Percentiles rank a stretch among this genome's conserved stretches.
Conservation (phyloP, 208 protist genomes). For the Blechomonas ayalai region DNA sequence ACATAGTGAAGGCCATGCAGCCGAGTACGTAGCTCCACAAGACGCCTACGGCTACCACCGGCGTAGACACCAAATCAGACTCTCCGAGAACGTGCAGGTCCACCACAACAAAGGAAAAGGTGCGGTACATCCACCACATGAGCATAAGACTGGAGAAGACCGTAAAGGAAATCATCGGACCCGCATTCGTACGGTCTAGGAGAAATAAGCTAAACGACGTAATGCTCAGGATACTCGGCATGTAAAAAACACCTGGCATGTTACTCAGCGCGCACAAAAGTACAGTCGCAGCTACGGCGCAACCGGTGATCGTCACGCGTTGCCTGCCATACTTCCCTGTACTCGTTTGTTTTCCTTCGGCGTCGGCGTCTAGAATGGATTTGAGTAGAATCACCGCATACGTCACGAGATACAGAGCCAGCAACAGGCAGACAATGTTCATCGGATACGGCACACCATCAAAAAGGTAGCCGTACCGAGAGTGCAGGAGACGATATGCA, state of each 20-base stretch:
- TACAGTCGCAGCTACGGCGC: constrained; percentile 25
- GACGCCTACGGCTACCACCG: constrained; percentile 49
- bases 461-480: constrained; percentile 77
- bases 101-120: constrained; percentile 81
- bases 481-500: constrained; percentile 55
- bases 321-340: background rate
- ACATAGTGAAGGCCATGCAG: constrained; percentile 60
- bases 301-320: background rate
- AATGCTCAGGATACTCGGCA: constrained; percentile 43
- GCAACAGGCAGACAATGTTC: constrained; percentile 49
- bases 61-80: constrained; percentile 47
- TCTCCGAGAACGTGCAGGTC: constrained; percentile 79
- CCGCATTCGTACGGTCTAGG: constrained; percentile 51
- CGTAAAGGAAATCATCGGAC: constrained; percentile 69
- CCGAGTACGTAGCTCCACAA: constrained; percentile 78
- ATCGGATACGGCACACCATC: constrained; percentile 52
- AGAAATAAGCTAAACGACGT: constrained; percentile 68
- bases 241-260: constrained; percentile 47
- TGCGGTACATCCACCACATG: constrained; percentile 86
- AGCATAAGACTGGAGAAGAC: constrained; percentile 71
- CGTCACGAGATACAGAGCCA: constrained; percentile 46
- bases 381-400: constrained; percentile 45
- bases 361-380: constrained; percentile 48
- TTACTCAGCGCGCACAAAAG: constrained; percentile 32
- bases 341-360: constrained; percentile 21